Evolutionary conservation across 257 asterid genomes (phyloP).

Genomic region (Nicotiana undulata): DNA sequence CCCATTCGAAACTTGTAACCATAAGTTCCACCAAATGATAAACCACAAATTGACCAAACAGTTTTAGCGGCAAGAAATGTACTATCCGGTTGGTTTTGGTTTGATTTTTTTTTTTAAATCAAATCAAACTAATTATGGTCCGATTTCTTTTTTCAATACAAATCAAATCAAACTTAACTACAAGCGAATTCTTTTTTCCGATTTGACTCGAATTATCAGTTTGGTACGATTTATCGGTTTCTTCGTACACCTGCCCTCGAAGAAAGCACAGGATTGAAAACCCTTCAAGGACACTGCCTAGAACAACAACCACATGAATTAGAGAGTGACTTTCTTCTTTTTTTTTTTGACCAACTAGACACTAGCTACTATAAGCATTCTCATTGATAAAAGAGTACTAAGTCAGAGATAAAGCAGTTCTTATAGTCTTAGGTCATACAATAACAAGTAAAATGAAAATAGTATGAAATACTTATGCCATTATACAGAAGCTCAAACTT

Average conservation of each 20-base stretch:
- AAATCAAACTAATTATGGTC: too few species aligned
- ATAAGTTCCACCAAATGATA: slow-evolving; percentile 19
- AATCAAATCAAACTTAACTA: too few species aligned
- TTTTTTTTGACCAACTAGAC: too few species aligned
- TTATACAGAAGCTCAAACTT: background rate
- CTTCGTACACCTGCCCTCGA: background rate
- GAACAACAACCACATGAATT: slow-evolving; percentile 28
- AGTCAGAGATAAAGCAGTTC: background rate
- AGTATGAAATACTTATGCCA: background rate
- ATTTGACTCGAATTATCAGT: too few species aligned
- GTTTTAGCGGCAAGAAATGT: slow-evolving; percentile 14
- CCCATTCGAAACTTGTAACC: slow-evolving; percentile 12
- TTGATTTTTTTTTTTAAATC: too few species aligned
- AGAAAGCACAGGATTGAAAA: slow-evolving; percentile 17
- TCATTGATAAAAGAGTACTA: background rate
- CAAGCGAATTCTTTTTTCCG: too few species aligned
- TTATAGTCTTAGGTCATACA: background rate
- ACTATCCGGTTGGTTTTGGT: too few species aligned
- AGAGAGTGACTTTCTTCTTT: slow-evolving; percentile 13
- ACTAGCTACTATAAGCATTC: too few species aligned
- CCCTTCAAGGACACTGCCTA: slow-evolving; percentile 6
- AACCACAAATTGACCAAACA: slow-evolving; percentile 11
- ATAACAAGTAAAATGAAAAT: background rate
- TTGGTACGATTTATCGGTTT: too few species aligned
- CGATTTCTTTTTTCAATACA: too few species aligned